Base-by-base conservation (phyloP, 2,329 filamentous ascomycete species). In the Fusarium nodosum region DNA sequence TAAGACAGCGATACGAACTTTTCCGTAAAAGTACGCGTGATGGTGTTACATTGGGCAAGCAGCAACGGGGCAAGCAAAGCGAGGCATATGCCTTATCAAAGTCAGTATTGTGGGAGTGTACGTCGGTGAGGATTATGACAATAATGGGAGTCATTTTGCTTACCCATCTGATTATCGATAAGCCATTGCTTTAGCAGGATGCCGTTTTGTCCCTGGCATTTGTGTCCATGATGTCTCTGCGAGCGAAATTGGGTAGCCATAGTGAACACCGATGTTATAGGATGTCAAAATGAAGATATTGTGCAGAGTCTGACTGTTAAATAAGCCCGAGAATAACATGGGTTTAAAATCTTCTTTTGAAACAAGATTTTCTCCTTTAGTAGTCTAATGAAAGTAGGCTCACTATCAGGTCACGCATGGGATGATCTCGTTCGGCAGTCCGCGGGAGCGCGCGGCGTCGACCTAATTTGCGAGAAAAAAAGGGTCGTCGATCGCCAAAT, bases 1-100 rank as follows among this genome's bases (percentile, higher is more conserved):
- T 98, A 96, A 56, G 93, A 94, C 58, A 97, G 86, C 56, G 89
- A 87, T 80, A 97, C 93, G 83, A 97, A 97, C 72, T 94, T 96
- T 75, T 87, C 85, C 24, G 94, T 97, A 75, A 91, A 89, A 50
- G 86, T 83, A 68, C 93, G 89, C 45, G 94, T 89, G 73, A 90
- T 90, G 52, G 94, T 93, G 77, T 97, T 93, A 74, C 90, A 82
- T 82, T 97, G 93, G 57, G 92, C 89, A 66, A 97, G 88, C 77
- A 91, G 88, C 66, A 97, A 88, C 69, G 96, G 89, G 60, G 92
- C 88, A 66, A 97, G 83, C 60, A 96, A 88, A 78, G 95, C 97
- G 78, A 96, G 85, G n/a, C 93, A 93, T 71, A 97, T 88, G 68
- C 93, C 94, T n/a, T 83, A 61, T 12, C 6, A 20, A 63, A 44